A percentile compares a stretch with the other conserved stretches of the same genome.
Evolutionary conservation across 2,329 filamentous ascomycete genomes (phyloP).

Genomic region (Coniochaeta sp.): DNA sequence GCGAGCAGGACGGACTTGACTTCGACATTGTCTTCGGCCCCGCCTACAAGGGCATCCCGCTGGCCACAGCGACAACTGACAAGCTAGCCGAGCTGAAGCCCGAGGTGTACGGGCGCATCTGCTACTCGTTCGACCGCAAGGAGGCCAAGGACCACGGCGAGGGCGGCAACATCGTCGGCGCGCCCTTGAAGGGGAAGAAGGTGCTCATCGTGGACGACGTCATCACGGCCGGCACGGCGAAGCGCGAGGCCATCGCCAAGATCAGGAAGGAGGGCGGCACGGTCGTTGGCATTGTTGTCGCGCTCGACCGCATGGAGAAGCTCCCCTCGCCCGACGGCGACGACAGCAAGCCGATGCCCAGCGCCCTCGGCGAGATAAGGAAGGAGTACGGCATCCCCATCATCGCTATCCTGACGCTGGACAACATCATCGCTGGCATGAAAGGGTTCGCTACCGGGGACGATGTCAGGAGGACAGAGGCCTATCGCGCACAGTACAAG

Average conservation of each 20-base stretch:
- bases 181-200: conserved; percentile 73
- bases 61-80: conserved; percentile 70
- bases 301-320: conserved; percentile 82
- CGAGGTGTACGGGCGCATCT: conserved; percentile 57
- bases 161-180: conserved; percentile 86
- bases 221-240: conserved; percentile 89
- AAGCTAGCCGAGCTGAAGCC: conserved; percentile 66
- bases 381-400: conserved; percentile 81
- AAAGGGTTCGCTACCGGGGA: conserved; percentile 52
- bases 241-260: conserved; percentile 85
- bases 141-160: conserved; percentile 96
- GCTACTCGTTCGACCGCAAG: conserved; percentile 92
- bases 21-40: conserved; percentile 90
- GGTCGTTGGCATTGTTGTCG: conserved; percentile 81
- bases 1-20: conserved; percentile 31
- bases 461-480: conserved; percentile 61
- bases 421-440: conserved; percentile 71
- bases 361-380: conserved; percentile 78
- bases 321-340: conserved; percentile 57
- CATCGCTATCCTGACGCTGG: conserved; percentile 72
- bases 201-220: conserved; percentile 94
- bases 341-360: conserved; percentile 61
- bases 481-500: conserved; percentile 62
- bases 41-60: conserved; percentile 93
- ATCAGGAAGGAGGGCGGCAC: conserved; percentile 79